Base-by-base conservation (phyloP, 129 eudicot species). In the Kitagawia praeruptora region DNA sequence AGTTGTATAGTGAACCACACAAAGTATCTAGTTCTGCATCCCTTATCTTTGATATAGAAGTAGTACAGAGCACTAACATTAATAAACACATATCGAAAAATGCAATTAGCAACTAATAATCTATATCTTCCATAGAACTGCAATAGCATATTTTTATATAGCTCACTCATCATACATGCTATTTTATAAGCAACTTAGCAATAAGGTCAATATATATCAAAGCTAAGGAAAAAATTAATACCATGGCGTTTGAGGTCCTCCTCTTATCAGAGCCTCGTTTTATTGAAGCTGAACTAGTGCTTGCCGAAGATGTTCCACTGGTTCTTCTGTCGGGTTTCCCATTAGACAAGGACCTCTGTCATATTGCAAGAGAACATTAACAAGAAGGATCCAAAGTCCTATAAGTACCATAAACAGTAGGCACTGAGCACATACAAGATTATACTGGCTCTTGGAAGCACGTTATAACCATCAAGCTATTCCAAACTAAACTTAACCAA, bases 261-360 rank as follows among this genome's bases (percentile, higher is more conserved):
- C 91, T 85, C 84, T 86, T 88, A 38, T 89, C 96, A 19, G 91
- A 85, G 78, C 87, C 87, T 44, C 92, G 81, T 85, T 85, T 89
- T 21, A 81, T 66, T 61, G 89, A 81, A 85, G 87, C 83, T 51
- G 95, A 84, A 78, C 83, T 87, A 37, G 95, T 80, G 83, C 78
- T 87, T 81, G 83, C 86, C 72, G 92, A 81, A 45, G 91, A 80
- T 83, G 86, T 78, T 84, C 91, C 96, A 76, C 86, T 75, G 45
- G 58, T 82, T 82, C 92, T 85, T 89, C 89, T 90, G 25, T 83
- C 75, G 84, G 87, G 67, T 56, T 88, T 92, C 80, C 91, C 93
- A 79, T 88, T 87, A 79, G 86, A 73, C 73, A 87, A 53, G 13
- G 88, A 77, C 86, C 91, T 88, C 97, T 91, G 85, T 47, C 80